Evolutionary conservation across 345 rosid species (phyloP).

Genomic region (Viola odorata): DNA sequence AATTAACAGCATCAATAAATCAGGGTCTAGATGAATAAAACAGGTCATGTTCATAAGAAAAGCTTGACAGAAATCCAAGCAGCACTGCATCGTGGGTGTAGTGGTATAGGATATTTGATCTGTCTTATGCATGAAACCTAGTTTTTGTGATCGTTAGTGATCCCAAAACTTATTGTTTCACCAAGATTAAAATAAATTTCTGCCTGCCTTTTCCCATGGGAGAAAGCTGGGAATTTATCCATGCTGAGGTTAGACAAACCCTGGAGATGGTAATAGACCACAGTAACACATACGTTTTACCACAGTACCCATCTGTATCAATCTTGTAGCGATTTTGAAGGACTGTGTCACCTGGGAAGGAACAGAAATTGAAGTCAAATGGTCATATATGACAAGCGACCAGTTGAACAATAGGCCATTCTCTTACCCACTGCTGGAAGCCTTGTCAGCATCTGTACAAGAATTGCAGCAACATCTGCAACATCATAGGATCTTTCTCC

Average conservation of each 20-base stretch:
- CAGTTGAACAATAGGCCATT: not conserved
- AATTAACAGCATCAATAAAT: constrained; percentile 3
- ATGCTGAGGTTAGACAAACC: too few relatives aligned
- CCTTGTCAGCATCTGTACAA: constrained; percentile 69
- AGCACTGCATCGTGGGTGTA: not conserved
- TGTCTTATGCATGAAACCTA: too few relatives aligned
- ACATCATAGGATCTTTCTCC: constrained; percentile 91
- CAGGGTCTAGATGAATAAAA: too few relatives aligned
- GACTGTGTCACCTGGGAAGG: constrained; percentile 41
- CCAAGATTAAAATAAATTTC: too few relatives aligned
- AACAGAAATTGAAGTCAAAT: constrained; percentile 1
- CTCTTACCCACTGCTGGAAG: constrained; percentile 62
- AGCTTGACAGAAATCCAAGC: not conserved
- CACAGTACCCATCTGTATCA: constrained; percentile 42
- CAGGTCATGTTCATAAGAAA: not conserved
- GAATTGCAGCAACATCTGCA: constrained; percentile 78
- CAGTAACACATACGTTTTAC: constrained; percentile 49
- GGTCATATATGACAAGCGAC: not conserved
- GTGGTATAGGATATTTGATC: too few relatives aligned
- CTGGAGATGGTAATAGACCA: not conserved
- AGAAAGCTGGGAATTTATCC: too few relatives aligned
- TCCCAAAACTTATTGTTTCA: too few relatives aligned
- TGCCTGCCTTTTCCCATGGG: too few relatives aligned
- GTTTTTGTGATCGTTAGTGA: too few relatives aligned
- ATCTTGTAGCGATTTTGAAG: constrained; percentile 71